phyloP scores from a whole-genome alignment of 345 rosid species.

The Syzygium aromaticum region DNA sequence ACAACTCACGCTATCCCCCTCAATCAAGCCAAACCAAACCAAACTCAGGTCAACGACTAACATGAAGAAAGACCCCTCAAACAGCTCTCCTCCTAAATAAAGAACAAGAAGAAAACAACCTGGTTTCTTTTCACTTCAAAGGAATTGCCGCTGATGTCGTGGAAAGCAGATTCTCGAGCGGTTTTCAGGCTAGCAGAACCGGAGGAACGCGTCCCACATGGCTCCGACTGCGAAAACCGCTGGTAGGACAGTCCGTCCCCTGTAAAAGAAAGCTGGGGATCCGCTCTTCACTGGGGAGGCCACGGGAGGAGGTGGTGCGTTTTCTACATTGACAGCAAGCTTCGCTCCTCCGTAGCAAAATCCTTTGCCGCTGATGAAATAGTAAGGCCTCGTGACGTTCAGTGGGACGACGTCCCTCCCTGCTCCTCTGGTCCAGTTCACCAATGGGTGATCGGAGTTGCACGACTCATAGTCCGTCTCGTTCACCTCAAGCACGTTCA shows the following conservation, averaged over 20 bases:
- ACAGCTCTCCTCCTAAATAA: neutral
- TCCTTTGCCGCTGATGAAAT: slow-evolving; percentile 77
- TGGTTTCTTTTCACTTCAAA: neutral
- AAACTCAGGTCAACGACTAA: neutral
- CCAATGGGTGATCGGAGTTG: slow-evolving; percentile 56
- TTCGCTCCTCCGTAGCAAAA: slow-evolving; percentile 89
- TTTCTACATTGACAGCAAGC: slow-evolving; percentile 48
- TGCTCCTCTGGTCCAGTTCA: slow-evolving; percentile 79
- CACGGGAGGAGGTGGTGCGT: slow-evolving; percentile 64
- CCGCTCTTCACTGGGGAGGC: slow-evolving; percentile 31
- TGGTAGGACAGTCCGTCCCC: slow-evolving; percentile 28
- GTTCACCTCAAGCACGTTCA: slow-evolving; percentile 84
- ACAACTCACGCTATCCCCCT: neutral
- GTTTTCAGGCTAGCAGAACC: slow-evolving; percentile 18
- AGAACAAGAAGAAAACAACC: neutral
- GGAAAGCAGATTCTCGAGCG: neutral
- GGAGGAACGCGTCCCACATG: slow-evolving; percentile 41
- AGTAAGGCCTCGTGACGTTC: slow-evolving; percentile 65
- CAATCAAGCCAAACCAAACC: neutral
- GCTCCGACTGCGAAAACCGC: slow-evolving; percentile 37
- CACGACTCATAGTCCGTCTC: slow-evolving; percentile 60
- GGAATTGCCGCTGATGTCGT: neutral
- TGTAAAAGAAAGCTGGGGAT: slow-evolving; percentile 13
- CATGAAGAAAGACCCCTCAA: neutral
- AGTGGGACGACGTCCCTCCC: slow-evolving; percentile 92